Conservation (phyloP, 768 basidiomycete genomes). For the Exsudoporus frostii region DNA sequence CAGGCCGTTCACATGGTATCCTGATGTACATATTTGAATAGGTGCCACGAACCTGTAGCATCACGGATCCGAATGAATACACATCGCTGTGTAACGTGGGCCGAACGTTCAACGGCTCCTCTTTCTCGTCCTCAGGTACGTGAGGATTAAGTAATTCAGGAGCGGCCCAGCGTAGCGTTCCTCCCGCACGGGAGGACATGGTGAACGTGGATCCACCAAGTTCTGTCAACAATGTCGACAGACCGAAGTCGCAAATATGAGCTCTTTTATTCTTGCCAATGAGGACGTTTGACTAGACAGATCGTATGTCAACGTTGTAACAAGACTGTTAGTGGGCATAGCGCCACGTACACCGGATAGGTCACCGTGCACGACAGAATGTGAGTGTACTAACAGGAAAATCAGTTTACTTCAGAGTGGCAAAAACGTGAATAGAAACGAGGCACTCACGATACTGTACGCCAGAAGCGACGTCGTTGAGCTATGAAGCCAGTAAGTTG, state of each 20-base stretch:
- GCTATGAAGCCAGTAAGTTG: not conserved
- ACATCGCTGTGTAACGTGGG: not conserved
- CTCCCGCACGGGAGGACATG: not conserved
- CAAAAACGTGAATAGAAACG: not conserved
- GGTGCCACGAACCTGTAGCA: not conserved
- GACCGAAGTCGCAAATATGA: slow-evolving; percentile 3
- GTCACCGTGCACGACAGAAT: slow-evolving; percentile 8
- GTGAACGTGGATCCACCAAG: not conserved
- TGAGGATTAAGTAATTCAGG: slow-evolving; percentile 2
- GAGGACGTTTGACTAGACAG: slow-evolving; percentile 5
- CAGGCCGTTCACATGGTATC: not conserved
- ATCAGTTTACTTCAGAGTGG: not conserved
- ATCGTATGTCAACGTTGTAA: not conserved
- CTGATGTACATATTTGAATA: not conserved
- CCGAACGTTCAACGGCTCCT: not conserved
- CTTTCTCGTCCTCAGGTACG: not conserved
- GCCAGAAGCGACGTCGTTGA: not conserved
- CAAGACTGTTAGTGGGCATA: not conserved
- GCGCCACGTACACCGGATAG: slow-evolving; percentile 3
- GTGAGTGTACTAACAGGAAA: not conserved
- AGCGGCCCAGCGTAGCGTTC: not conserved
- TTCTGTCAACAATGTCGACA: slow-evolving; percentile 6
- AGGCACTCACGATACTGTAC: slow-evolving; percentile 3
- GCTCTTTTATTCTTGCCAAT: not conserved
- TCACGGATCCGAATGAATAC: slow-evolving; percentile 4